Evolutionary conservation across 352 stramenopile genomes (phyloP).

Genomic region (Pseudoperonospora humuli): DNA sequence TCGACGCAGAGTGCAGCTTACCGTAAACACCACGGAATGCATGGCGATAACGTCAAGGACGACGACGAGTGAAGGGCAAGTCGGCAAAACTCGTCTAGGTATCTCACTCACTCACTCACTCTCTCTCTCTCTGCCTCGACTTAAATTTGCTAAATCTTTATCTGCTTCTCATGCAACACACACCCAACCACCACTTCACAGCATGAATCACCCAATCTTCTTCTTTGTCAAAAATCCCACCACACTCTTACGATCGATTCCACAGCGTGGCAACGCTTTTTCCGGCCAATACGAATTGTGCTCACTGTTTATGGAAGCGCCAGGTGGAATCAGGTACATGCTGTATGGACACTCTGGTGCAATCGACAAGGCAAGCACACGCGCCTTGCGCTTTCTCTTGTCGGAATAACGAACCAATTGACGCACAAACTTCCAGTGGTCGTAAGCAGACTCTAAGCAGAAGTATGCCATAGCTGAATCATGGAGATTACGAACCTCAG

Average conservation of each 20-base stretch:
- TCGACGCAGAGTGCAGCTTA: constrained; percentile 30
- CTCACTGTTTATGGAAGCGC: constrained; percentile 66
- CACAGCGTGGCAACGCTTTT: constrained; percentile 32
- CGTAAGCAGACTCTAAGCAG: constrained; percentile 48
- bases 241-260: constrained; percentile 47
- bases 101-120: constrained; percentile 2
- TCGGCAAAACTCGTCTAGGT: constrained; percentile 1
- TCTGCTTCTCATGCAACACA: too few relatives aligned
- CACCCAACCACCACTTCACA: too few relatives aligned
- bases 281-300: constrained; percentile 66
- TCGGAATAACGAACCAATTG: constrained; percentile 57
- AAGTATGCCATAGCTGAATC: constrained; percentile 48
- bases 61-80: constrained; percentile 15
- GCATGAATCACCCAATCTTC: constrained; percentile 14
- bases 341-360: constrained; percentile 31
- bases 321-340: constrained; percentile 64
- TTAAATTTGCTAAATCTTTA: constrained; percentile 1
- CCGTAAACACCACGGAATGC: constrained; percentile 13
- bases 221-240: constrained; percentile 54
- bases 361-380: constrained; percentile 39
- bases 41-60: constrained; percentile 27
- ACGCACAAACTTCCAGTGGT: constrained; percentile 70
- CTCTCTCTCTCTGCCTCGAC: constrained; percentile 2
- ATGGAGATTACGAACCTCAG: constrained; percentile 27
- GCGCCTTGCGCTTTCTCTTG: constrained; percentile 47